Conservation (phyloP, 1,284 basidiomycete genomes). For the Pholiota adiposa region DNA sequence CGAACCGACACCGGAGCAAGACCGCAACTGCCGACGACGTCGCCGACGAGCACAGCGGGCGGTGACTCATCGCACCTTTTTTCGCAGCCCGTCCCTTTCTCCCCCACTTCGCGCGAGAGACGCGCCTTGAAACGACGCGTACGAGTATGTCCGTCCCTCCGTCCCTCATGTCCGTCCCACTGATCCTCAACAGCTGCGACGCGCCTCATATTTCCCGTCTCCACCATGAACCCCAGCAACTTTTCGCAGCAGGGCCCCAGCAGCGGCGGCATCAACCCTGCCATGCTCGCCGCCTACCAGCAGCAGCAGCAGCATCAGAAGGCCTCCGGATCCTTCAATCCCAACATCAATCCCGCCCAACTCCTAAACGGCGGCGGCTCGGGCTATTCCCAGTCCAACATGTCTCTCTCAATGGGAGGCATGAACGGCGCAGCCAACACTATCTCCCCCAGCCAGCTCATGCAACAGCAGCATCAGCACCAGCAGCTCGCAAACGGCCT, state of each 20-base stretch:
- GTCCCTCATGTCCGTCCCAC: background rate
- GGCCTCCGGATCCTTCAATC: constrained; percentile 20
- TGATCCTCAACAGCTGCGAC: background rate
- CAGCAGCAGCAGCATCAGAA: constrained; percentile 23
- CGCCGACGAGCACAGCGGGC: background rate
- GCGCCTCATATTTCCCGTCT: background rate
- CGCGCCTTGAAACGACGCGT: background rate
- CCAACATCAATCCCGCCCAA: constrained; percentile 32
- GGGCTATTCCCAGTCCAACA: constrained; percentile 14
- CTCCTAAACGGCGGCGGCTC: constrained; percentile 16
- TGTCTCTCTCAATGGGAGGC: no score
- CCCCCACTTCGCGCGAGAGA: background rate
- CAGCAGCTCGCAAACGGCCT: constrained; percentile 17
- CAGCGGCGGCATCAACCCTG: constrained; percentile 30
- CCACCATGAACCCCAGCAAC: constrained; percentile 19
- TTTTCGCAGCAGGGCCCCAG: constrained; percentile 16
- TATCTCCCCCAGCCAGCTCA: constrained; percentile 24
- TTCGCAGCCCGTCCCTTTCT: background rate
- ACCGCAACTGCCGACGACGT: no score
- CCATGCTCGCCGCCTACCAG: constrained; percentile 39
- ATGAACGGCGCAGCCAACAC: constrained; percentile 17
- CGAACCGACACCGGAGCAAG: background rate
- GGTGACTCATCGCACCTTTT: background rate
- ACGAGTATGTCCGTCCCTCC: background rate
- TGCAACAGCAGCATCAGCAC: constrained; percentile 25